Evolutionary conservation across 805 yeast genomes (phyloP).

Genomic region (Starmerella gropengiesseri): DNA sequence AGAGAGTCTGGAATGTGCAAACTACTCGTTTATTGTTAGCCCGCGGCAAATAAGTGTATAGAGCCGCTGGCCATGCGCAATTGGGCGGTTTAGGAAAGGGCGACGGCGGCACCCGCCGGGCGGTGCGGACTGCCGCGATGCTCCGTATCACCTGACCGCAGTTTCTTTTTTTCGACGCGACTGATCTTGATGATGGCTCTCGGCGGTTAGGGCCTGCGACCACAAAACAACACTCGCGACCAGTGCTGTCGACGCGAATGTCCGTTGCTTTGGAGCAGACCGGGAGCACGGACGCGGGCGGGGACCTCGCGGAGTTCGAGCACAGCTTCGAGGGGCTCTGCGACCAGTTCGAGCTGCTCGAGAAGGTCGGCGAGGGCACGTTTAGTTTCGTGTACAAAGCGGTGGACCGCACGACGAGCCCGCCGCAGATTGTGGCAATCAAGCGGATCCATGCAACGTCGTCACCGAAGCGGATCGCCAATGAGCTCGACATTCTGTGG

Average conservation of each 20-base stretch:
- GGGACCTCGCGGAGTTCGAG: constrained; percentile 31
- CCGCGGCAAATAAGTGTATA: too few species aligned
- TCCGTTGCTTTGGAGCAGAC: constrained; percentile 7
- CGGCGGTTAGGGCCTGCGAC: constrained; percentile 6
- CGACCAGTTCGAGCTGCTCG: constrained; percentile 40
- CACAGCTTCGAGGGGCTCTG: constrained; percentile 43
- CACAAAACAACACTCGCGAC: constrained; percentile 1
- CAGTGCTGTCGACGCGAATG: not conserved
- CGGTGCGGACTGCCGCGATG: too few species aligned
- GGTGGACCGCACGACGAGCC: constrained; percentile 33
- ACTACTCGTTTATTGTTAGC: constrained; percentile 26
- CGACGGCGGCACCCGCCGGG: too few species aligned
- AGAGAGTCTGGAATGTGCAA: constrained; percentile 27
- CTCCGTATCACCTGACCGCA: too few species aligned
- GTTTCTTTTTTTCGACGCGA: too few species aligned
- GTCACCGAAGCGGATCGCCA: constrained; percentile 80
- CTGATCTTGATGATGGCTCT: not conserved
- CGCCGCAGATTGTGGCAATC: constrained; percentile 52
- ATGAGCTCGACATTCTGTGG: constrained; percentile 67
- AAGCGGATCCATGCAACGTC: constrained; percentile 92
- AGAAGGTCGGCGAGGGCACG: constrained; percentile 59
- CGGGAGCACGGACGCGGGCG: constrained; percentile 20
- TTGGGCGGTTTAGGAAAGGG: too few species aligned
- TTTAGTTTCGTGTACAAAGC: constrained; percentile 55
- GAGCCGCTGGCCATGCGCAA: too few species aligned